Evolutionary conservation across 352 stramenopile species (phyloP).

Genomic region (Pythium periplocum): DNA sequence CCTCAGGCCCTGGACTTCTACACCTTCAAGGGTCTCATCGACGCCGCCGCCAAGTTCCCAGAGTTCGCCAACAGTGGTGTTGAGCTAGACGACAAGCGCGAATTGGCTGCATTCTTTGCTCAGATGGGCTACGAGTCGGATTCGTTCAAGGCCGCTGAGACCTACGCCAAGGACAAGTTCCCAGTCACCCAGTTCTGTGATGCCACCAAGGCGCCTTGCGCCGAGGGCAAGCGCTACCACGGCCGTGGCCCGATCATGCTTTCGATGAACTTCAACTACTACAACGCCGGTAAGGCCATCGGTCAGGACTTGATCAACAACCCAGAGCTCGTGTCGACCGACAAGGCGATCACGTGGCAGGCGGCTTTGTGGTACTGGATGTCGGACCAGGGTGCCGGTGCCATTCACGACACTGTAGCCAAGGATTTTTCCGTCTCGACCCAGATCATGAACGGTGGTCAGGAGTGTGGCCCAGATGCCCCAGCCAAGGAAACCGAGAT

Average conservation of each 20-base stretch:
- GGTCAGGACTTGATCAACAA: slow-evolving; percentile 31
- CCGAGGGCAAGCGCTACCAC: slow-evolving; percentile 32
- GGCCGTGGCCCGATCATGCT: slow-evolving; percentile 45
- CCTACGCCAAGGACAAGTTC: slow-evolving; percentile 32
- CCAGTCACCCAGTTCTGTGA: slow-evolving; percentile 41
- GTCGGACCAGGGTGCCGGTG: slow-evolving; percentile 25
- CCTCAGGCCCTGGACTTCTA: slow-evolving; percentile 35
- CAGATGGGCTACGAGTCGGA: slow-evolving; percentile 39
- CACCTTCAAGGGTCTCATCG: slow-evolving; percentile 34
- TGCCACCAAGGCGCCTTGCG: slow-evolving; percentile 23
- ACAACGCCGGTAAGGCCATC: slow-evolving; percentile 25
- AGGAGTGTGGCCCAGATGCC: slow-evolving; percentile 32
- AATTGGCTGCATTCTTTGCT: slow-evolving; percentile 39
- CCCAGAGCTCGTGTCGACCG: slow-evolving; percentile 32
- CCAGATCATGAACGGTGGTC: slow-evolving; percentile 40
- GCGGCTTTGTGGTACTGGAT: slow-evolving; percentile 56
- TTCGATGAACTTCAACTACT: slow-evolving; percentile 58
- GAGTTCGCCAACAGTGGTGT: slow-evolving; percentile 39
- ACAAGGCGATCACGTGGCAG: slow-evolving; percentile 32
- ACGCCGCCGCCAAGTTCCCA: slow-evolving; percentile 28
- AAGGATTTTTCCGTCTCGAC: slow-evolving; percentile 31
- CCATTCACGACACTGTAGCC: slow-evolving; percentile 39
- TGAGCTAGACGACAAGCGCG: slow-evolving; percentile 29
- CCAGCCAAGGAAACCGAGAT: slow-evolving; percentile 30
- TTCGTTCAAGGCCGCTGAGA: slow-evolving; percentile 33